A percentile compares a stretch with the other conserved stretches of the same genome.
phyloP scores from a whole-genome alignment of 192 early-diverging fungal genomes.

The Mortierella alpina region DNA sequence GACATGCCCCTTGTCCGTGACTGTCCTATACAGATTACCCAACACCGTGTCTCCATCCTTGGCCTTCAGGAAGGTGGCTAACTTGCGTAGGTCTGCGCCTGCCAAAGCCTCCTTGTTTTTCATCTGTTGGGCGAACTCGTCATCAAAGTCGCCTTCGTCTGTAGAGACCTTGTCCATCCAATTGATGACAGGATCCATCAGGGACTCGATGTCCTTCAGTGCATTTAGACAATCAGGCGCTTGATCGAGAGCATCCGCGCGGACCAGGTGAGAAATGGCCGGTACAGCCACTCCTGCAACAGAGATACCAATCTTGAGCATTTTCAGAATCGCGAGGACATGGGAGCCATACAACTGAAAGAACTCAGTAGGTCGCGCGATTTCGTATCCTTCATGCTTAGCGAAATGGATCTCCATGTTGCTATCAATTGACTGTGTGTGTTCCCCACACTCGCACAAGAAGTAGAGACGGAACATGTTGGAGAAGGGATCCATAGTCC shows the following conservation, averaged over 20 bases:
- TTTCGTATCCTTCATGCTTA: conserved; percentile 9
- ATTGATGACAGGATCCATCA: conserved; percentile 10
- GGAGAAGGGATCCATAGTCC: background rate
- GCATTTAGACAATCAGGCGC: background rate
- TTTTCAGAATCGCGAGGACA: conserved; percentile 7
- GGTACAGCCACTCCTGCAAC: conserved; percentile 10
- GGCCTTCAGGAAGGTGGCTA: background rate
- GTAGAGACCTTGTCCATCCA: conserved; percentile 5
- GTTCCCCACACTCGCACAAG: conserved; percentile 1
- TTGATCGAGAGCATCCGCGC: conserved; percentile 13
- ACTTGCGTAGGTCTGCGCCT: conserved; percentile 11
- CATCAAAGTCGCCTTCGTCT: conserved; percentile 6
- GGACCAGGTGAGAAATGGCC: conserved; percentile 1
- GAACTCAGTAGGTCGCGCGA: conserved; percentile 15
- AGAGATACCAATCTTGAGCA: conserved; percentile 7
- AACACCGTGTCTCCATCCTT: conserved; percentile 15
- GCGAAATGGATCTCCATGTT: conserved; percentile 10
- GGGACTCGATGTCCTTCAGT: conserved; percentile 6
- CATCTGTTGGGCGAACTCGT: conserved; percentile 6
- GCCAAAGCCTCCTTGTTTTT: conserved; percentile 8
- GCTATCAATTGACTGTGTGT: background rate
- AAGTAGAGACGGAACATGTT: conserved; percentile 6
- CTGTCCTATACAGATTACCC: conserved; percentile 11
- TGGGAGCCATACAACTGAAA: conserved; percentile 3
- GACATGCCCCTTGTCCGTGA: conserved; percentile 1